These are phyloP conservation scores for Cardamine chenopodiifolia DNA, from an alignment of 345 rosid species.

Conservation along the genomic window DNA sequence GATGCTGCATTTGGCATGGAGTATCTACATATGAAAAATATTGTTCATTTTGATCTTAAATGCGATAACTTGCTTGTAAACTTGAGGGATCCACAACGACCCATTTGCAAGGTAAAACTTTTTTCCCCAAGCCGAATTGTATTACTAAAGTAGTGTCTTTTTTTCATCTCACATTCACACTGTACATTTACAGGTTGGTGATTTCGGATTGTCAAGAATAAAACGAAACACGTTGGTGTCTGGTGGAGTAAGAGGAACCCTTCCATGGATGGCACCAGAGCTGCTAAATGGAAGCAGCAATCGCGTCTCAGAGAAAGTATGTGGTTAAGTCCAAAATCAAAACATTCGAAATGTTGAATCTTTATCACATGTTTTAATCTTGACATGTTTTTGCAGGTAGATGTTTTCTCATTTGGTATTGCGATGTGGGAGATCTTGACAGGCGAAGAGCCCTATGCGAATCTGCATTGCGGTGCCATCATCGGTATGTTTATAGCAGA, in stretches of 20 bases:
- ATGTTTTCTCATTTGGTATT: constrained; percentile 88
- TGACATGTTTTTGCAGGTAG: constrained; percentile 58
- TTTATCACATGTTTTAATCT: not conserved
- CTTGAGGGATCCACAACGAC: constrained; percentile 86
- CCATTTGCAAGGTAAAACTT: constrained; percentile 77
- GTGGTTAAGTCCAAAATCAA: constrained; percentile 2
- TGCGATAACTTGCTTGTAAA: constrained; percentile 92
- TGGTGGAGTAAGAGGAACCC: constrained; percentile 94
- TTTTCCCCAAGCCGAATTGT: not conserved
- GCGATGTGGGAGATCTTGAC: constrained; percentile 87
- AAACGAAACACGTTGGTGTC: constrained; percentile 86
- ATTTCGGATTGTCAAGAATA: constrained; percentile 92
- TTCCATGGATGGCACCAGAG: constrained; percentile 99
- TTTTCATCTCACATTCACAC: not conserved
- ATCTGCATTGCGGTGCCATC: constrained; percentile 91
- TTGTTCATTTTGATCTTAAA: constrained; percentile 94
- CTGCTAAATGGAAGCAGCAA: constrained; percentile 74
- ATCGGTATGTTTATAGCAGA: constrained; percentile 58
- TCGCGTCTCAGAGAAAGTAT: constrained; percentile 85
- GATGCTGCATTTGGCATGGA: constrained; percentile 99
- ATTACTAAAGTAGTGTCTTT: not conserved
- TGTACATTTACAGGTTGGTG: constrained; percentile 67
- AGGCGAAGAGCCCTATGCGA: constrained; percentile 86
- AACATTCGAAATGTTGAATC: not conserved
- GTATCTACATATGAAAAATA: constrained; percentile 78